Evolutionary conservation across 2,329 filamentous ascomycete species (phyloP), one percentile per base, ranked within the genome.

Genomic region (Bipolaris victoriae): DNA sequence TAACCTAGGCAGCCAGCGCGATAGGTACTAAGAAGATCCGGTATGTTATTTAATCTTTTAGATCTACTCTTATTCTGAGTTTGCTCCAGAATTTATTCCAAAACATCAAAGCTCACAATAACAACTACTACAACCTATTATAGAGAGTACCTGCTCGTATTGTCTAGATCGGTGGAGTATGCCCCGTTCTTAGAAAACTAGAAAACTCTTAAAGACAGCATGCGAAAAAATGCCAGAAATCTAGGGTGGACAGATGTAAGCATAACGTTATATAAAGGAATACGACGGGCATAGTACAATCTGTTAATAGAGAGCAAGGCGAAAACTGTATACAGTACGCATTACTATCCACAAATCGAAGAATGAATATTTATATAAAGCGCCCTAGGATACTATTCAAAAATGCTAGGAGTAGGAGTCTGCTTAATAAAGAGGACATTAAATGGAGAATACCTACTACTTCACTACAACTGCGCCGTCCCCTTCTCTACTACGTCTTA

Each of bases 241-340:
- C 51, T 13, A 35, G 51, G 51, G 13, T 53, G 18, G 44, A 53
- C 15, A 26, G 51, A 48, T 36, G 44, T 53, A 3, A 18, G 18
- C 51, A 11, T 36, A 39, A 53, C 36, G 3, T 24, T 15, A 41
- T 5, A 41, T 1, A 20, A n/a, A 35, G 26, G 36, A 26, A 26
- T 48, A 53, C 36, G 37, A 18, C 36, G 36, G 15, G 44, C 13
- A 36, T 53, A 18, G 51, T 53, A 26, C n/a, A 53, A 53, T 31
- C 20, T 53, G 7, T 10, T 6, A 11, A 53, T 6, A 35, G 36
- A 16, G 29, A 6, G 3, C 6, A 18, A 53, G 7, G 44, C 51
- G 3, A 31, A 43, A 37, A 3, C 44, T 53, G 26, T 36, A 40
- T 53, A 48, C 10, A 35, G 44, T 48, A 53, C 37, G 36, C 24